phyloP scores from a whole-genome alignment of 257 asterid genomes.

The Lavandula angustifolia region DNA sequence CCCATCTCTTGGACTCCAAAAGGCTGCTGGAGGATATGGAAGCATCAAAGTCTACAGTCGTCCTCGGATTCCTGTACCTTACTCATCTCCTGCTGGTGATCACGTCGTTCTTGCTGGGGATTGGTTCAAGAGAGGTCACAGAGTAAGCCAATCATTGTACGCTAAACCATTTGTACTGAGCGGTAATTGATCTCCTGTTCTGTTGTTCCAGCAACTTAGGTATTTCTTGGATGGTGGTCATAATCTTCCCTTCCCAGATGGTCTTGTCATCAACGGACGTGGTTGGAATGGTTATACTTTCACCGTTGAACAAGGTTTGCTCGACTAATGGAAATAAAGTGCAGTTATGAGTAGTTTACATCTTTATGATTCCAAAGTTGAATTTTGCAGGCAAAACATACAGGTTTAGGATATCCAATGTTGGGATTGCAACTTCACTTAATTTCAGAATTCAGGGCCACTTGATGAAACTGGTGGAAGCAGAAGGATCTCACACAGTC shows the following conservation, averaged over 20 bases:
- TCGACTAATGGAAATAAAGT: not conserved
- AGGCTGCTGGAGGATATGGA: constrained; percentile 94
- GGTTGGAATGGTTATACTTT: constrained; percentile 93
- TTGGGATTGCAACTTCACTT: constrained; percentile 71
- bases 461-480: constrained; percentile 83
- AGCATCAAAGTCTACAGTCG: constrained; percentile 83
- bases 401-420: constrained; percentile 89
- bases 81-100: constrained; percentile 77
- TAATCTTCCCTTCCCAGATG: constrained; percentile 89
- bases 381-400: constrained; percentile 71
- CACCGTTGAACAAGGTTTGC: constrained; percentile 71
- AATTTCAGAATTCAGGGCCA: constrained; percentile 94
- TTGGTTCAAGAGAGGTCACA: constrained; percentile 79
- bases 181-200: constrained; percentile 13
- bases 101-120: constrained; percentile 79
- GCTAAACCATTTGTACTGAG: not conserved
- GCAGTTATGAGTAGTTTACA: not conserved
- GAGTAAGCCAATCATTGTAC: constrained; percentile 48
- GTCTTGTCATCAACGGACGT: constrained; percentile 85
- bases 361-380: not conserved
- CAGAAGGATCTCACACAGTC: constrained; percentile 93
- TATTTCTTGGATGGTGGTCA: constrained; percentile 74
- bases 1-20: constrained; percentile 78
- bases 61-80: constrained; percentile 88
- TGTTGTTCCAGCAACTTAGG: constrained; percentile 66